These are phyloP conservation scores for Neopestalotiopsis sp. DNA, from an alignment of 2,329 filamentous ascomycete genomes.

Conservation along the genomic window DNA sequence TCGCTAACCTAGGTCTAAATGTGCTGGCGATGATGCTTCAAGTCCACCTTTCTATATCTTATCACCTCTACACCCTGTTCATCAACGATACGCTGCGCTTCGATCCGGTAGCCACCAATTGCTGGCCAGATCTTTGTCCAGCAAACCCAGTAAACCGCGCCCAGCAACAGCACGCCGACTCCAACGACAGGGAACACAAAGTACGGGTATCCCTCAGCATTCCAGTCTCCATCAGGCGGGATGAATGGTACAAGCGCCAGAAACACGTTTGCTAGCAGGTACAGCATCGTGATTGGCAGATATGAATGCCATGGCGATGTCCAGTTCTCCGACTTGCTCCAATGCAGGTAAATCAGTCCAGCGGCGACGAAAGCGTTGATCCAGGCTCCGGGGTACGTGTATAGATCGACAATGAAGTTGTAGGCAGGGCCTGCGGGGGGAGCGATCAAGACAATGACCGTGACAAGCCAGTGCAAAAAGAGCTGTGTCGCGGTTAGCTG, in stretches of 20 bases:
- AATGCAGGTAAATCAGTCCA: slow-evolving; percentile 59
- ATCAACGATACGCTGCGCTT: slow-evolving; percentile 48
- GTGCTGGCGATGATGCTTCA: neutral
- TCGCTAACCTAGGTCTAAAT: neutral
- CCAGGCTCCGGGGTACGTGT: slow-evolving; percentile 59
- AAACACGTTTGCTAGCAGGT: slow-evolving; percentile 57
- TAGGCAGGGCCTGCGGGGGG: slow-evolving; percentile 73
- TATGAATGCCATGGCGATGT: slow-evolving; percentile 57
- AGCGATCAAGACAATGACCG: slow-evolving; percentile 68
- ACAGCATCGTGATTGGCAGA: slow-evolving; percentile 53
- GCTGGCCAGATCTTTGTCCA: slow-evolving; percentile 58
- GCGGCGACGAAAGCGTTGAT: slow-evolving; percentile 57
- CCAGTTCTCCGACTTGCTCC: slow-evolving; percentile 57
- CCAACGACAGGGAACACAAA: slow-evolving; percentile 63
- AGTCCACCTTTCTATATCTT: slow-evolving; percentile 33
- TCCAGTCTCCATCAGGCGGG: slow-evolving; percentile 54
- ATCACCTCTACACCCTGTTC: slow-evolving; percentile 39
- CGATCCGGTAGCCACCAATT: slow-evolving; percentile 55
- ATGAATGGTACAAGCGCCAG: slow-evolving; percentile 61
- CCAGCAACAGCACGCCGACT: slow-evolving; percentile 55
- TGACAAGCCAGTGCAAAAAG: slow-evolving; percentile 71
- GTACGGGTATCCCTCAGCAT: slow-evolving; percentile 58
- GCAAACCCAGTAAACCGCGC: slow-evolving; percentile 56
- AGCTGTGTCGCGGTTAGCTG: slow-evolving; percentile 39
- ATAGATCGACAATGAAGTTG: slow-evolving; percentile 68